Base-by-base conservation (phyloP, 108 stramenopile species). In the Skeletonema costatum region DNA sequence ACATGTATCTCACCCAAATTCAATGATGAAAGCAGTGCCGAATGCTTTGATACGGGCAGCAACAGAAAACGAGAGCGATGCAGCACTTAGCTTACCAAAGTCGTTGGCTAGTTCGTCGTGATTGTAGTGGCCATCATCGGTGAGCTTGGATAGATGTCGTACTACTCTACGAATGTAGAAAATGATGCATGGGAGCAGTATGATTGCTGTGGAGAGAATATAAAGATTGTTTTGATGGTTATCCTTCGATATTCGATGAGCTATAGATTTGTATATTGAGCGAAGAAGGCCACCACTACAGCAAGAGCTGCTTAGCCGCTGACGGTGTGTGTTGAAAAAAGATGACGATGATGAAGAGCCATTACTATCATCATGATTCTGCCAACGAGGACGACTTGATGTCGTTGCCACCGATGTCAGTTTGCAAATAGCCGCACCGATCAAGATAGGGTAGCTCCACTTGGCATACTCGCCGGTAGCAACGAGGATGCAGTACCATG, bases 61-160 rank as follows among this genome's bases (percentile, higher is more conserved):
- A 80, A 32, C 17, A 75, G 75, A 33, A 33, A 71, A 72, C 1
- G 60, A 19, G 2, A 77, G 29, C 2, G 19, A 35, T 8, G 64
- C 63, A 9, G 44, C 71, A 29, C 50, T 64, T 16, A 77, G 32
- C 39, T 73, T 77, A 0, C 76, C 76, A 73, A 77, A 64, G 64
- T 63, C 71, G 58, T 66, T 66, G 56, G 74, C 74, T 13, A 66
- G n/a, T 36, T 73, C 48, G 9, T 29, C 35, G 16, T 66, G 74
- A 59, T 74, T 38, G 36, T 29, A 16, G 36, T 11, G 12, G 8
- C 16, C 30, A 31, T 21, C 17, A 21, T 70, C 33, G 53, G 19
- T 56, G 25, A 25, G 19, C 2, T 56, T n/a, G 53, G 25, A 56
- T 29, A 56, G 53, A 25, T 56, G 53, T 10, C 53, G 53, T 56